Base-by-base conservation (phyloP, 495 filamentous ascomycete species). In the Penicillium maclennaniae region DNA sequence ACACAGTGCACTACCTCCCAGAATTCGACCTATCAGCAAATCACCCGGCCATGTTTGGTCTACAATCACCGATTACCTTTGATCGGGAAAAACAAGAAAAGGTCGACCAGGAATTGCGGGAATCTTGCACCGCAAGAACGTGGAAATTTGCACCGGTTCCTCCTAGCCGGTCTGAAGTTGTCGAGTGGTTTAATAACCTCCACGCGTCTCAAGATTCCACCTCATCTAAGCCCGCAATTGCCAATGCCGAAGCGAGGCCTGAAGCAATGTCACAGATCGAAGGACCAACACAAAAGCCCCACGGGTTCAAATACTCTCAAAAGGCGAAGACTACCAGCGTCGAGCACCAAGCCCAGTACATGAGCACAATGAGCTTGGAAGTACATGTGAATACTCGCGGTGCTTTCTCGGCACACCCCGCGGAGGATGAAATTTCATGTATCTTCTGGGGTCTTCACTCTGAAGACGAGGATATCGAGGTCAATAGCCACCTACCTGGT, bases 341-440 rank as follows among this genome's bases (percentile, higher is more conserved):
- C 36, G 81, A 87, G 58, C 87, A 92, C 55, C 90, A 95, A 65
- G 82, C 85, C 6, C 91, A 96, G 56, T 92, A 95, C 65, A 97
- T 97, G 91, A 96, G 89, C 69, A 89, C 83, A 31, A 92, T 98
- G 91, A 92, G 92, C 59, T 67, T 98, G 6, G 93, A 98, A 63
- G 66, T 97, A n/a, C 93, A 98, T 66, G 87, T 95, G 50, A 97
- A 96, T 65, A 96, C 88, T 6, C 79, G 91, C 40, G 90, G 83
- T 15, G 80, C 79, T 46, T 74, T 97, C 25, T 79, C 87, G 21
- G 90, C 95, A 7, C 87, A 97, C 63, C 93, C 93, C 2, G 88
- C 89, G 49, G 77, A 92, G 53, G 93, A 98, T 65, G 90, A 92
- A 59, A 84, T 98, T n/a, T 76, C 82, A 46, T 89, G 86, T 62